These are phyloP conservation scores for Canavalia ensiformis DNA, from an alignment of 306 rosid species.

Conservation along the genomic window DNA sequence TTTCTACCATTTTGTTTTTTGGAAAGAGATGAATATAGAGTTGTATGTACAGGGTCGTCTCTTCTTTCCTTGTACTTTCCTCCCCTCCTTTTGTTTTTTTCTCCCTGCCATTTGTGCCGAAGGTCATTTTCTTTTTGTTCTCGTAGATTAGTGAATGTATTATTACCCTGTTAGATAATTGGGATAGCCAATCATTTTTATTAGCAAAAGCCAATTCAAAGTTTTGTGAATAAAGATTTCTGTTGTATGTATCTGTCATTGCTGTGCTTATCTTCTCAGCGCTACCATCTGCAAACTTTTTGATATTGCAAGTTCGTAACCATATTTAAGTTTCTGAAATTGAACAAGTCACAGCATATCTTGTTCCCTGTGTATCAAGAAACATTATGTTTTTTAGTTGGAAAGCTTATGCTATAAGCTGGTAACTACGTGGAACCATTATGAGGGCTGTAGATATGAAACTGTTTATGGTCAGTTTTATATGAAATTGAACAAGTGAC, in stretches of 20 bases:
- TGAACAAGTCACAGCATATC: conserved; percentile 45
- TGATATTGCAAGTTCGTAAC: conserved; percentile 46
- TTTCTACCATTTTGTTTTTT: conserved; percentile 41
- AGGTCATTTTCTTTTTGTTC: conserved; percentile 64
- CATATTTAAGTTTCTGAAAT: conserved; percentile 54
- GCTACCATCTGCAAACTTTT: conserved; percentile 52
- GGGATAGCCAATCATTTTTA: conserved; percentile 79
- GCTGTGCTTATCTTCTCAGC: conserved; percentile 49
- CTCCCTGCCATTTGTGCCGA: conserved; percentile 58
- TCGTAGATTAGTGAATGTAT: conserved; percentile 82
- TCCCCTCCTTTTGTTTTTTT: conserved; percentile 43
- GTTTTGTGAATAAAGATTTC: conserved; percentile 83
- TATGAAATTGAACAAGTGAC: conserved; percentile 50
- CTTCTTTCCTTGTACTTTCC: conserved; percentile 60
- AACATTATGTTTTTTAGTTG: neutral
- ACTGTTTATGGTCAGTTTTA: neutral
- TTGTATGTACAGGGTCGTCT: conserved; percentile 93
- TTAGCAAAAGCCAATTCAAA: conserved; percentile 78
- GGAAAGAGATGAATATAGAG: conserved; percentile 90
- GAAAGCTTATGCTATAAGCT: conserved; percentile 10
- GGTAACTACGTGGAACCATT: conserved; percentile 26
- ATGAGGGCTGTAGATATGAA: conserved; percentile 21
- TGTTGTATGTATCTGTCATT: conserved; percentile 59
- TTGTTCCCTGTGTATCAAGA: conserved; percentile 27
- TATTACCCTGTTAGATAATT: conserved; percentile 65